Conservation (phyloP, 2,329 filamentous ascomycete genomes). For the Myriosclerotinia curreyana region DNA sequence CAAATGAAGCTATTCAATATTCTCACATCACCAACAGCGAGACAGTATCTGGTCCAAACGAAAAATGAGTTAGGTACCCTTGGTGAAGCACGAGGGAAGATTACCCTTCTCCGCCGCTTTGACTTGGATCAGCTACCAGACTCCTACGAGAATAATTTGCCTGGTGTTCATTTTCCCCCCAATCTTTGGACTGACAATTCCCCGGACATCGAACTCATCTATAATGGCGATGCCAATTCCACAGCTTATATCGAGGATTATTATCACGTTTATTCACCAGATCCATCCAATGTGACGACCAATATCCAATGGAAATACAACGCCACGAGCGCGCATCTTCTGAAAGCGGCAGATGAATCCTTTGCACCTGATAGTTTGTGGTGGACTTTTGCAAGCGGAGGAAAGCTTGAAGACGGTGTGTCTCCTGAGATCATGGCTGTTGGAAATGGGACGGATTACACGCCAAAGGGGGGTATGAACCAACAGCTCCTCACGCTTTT, state of each 20-base stretch:
- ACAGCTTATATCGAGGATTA: slow-evolving; percentile 51
- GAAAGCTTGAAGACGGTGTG: slow-evolving; percentile 43
- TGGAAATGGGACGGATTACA: slow-evolving; percentile 42
- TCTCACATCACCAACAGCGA: slow-evolving; percentile 43
- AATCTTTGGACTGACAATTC: slow-evolving; percentile 46
- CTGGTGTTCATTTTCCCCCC: slow-evolving; percentile 48
- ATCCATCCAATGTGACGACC: slow-evolving; percentile 37
- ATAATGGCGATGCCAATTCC: slow-evolving; percentile 41
- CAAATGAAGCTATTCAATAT: slow-evolving; percentile 42
- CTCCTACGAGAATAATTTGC: slow-evolving; percentile 41
- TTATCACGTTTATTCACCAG: slow-evolving; percentile 43
- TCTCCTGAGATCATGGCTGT: slow-evolving; percentile 48
- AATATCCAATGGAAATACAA: slow-evolving; percentile 48
- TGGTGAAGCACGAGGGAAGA: slow-evolving; percentile 73
- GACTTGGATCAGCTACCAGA: slow-evolving; percentile 49
- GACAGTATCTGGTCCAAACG: slow-evolving; percentile 43
- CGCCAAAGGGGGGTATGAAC: slow-evolving; percentile 47
- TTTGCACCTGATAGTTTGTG: slow-evolving; percentile 42
- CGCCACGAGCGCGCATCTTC: slow-evolving; percentile 43
- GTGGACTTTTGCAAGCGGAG: slow-evolving; percentile 48
- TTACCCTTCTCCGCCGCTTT: slow-evolving; percentile 84
- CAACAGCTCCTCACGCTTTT: slow-evolving; percentile 43
- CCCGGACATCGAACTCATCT: slow-evolving; percentile 43
- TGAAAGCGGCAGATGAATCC: slow-evolving; percentile 40
- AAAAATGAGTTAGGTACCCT: slow-evolving; percentile 51